phyloP scores from a whole-genome alignment of 2,329 filamentous ascomycete species.

The Cordyceps javanica region DNA sequence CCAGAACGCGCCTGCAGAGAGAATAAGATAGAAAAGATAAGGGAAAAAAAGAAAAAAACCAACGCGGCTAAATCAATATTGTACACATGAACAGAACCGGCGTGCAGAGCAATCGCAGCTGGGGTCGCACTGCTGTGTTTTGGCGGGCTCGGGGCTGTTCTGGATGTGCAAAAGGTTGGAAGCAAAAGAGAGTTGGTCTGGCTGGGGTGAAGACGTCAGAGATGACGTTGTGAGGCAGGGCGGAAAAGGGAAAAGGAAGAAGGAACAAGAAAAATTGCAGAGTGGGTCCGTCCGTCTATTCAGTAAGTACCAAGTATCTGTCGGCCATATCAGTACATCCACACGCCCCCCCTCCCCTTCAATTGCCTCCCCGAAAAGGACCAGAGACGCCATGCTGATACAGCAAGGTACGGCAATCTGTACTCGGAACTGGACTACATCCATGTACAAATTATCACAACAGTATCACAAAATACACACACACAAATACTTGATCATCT shows the following conservation, averaged over 20 bases:
- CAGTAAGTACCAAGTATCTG: background rate
- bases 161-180: background rate
- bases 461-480: background rate
- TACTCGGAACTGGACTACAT: too few relatives aligned
- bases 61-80: constrained; percentile 15
- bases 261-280: constrained; percentile 27
- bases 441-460: too few relatives aligned
- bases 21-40: background rate
- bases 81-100: constrained; percentile 1
- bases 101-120: background rate
- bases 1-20: background rate
- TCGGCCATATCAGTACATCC: too few relatives aligned
- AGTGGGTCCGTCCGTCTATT: constrained; percentile 5
- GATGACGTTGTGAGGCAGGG: constrained; percentile 39
- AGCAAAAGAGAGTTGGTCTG: constrained; percentile 16
- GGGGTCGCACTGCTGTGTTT: background rate
- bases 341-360: too few relatives aligned
- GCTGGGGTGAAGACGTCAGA: constrained; percentile 39
- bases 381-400: too few relatives aligned
- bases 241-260: constrained; percentile 23
- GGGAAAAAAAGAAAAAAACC: constrained; percentile 15
- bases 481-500: too few relatives aligned
- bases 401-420: too few relatives aligned
- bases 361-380: too few relatives aligned
- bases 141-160: background rate